Conservation (phyloP, 495 filamentous ascomycete genomes). For the Aspergillus panamensis region DNA sequence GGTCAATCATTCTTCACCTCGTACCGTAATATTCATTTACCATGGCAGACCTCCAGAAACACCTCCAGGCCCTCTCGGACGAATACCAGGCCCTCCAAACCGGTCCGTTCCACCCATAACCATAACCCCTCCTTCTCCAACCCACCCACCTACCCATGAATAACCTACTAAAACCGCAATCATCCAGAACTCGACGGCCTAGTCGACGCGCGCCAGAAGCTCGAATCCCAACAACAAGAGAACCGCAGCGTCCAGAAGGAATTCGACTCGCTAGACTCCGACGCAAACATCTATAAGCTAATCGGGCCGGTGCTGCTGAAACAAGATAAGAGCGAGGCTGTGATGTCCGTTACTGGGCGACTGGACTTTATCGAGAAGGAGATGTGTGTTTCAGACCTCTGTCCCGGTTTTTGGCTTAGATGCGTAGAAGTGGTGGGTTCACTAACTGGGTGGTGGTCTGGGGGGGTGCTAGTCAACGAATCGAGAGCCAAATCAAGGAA, state of each 20-base stretch:
- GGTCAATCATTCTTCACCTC: slow-evolving; percentile 25
- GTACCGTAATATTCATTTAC: slow-evolving; percentile 16
- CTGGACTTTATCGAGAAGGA: slow-evolving; percentile 92
- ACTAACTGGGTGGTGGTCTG: slow-evolving; percentile 1
- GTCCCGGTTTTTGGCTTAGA: too few relatives aligned
- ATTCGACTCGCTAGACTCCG: slow-evolving; percentile 71
- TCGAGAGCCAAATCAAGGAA: slow-evolving; percentile 76
- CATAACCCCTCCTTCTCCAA: not conserved
- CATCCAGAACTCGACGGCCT: slow-evolving; percentile 67
- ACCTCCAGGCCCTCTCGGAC: slow-evolving; percentile 77
- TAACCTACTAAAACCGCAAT: not conserved
- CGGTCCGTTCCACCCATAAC: slow-evolving; percentile 44
- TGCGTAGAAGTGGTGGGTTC: not conserved
- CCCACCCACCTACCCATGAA: not conserved
- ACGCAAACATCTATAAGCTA: slow-evolving; percentile 90
- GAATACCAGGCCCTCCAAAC: slow-evolving; percentile 83
- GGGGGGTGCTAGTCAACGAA: slow-evolving; percentile 58
- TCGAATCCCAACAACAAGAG: slow-evolving; percentile 92
- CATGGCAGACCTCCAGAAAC: slow-evolving; percentile 57
- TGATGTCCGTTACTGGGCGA: slow-evolving; percentile 82
- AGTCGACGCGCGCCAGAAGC: slow-evolving; percentile 80
- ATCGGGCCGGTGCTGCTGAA: slow-evolving; percentile 91
- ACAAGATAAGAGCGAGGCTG: slow-evolving; percentile 84
- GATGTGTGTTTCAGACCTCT: slow-evolving; percentile 62
- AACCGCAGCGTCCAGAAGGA: slow-evolving; percentile 90